Evolutionary conservation across 2,329 filamentous ascomycete genomes (phyloP), one percentile per base, ranked within the genome.

Genomic region (Aspergillus piperis): DNA sequence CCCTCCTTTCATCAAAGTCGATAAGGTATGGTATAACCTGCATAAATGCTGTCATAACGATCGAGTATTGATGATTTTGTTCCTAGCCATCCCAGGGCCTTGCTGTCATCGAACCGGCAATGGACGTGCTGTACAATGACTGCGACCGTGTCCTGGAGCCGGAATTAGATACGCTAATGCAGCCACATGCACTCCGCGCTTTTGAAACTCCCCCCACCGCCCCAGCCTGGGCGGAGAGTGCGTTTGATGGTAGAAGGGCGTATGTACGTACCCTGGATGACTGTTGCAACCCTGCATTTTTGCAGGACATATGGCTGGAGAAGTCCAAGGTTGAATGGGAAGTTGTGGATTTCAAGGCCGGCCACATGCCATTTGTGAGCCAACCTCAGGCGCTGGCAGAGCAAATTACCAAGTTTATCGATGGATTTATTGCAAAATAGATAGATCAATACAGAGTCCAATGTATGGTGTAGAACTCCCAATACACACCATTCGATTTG

Each of bases 271-370:
- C 56, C 0, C 19, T 58, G 19, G 56, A 58, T 19, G 56, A 58
- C 39, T 53, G 56, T 30, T 58, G 48, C 15, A 58, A 58, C 25
- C 56, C 56, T 38, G 42, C 38, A 5, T 53, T 39, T 1, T 53
- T 58, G 56, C 56, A 58, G 56, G 49, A 58, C 39, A 23, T 48
- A 15, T 58, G 56, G 56, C 13, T 58, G 56, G 56, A 53, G 39
- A 58, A 58, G 39, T 58, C 56, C 27, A 58, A 58, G 56, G 56
- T 58, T 15, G 27, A 53, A 21, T 58, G 56, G 56, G 49, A 58
- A 3, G 56, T 58, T 13, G 56, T 58, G 56, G 56, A 58, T 13
- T 58, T 58, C n/a, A 53, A 58, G 56, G 30, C 56, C 7, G 56
- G 56, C 8, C 56, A 58, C 25, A 58, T 58, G 56, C 56, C 56